Percentiles rank a stretch among this genome's conserved stretches.
phyloP scores from a whole-genome alignment of 768 basidiomycete species.

The Termitomyces sp. region DNA sequence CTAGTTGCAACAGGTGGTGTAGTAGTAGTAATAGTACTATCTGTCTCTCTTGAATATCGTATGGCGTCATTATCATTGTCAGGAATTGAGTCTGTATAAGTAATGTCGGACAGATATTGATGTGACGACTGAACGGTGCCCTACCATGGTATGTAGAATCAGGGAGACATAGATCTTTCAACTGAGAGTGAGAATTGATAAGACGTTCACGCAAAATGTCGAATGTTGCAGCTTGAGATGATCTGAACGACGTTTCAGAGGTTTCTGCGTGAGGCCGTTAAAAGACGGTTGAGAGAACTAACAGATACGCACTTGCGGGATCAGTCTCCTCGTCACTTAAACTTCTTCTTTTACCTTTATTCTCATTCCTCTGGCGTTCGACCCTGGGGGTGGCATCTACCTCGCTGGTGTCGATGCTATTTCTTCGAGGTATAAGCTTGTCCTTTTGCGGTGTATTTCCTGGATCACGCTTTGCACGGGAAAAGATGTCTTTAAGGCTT shows the following conservation, averaged over 20 bases:
- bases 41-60: constrained; percentile 31
- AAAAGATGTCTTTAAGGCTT: constrained; percentile 61
- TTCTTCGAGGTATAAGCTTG: constrained; percentile 37
- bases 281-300: constrained; percentile 5
- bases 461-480: constrained; percentile 58
- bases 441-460: constrained; percentile 60
- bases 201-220: constrained; percentile 45
- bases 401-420: constrained; percentile 57
- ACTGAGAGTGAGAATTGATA: constrained; percentile 27
- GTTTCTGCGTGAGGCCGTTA: constrained; percentile 13
- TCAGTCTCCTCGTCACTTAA: constrained; percentile 66
- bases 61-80: constrained; percentile 32
- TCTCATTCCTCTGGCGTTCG: constrained; percentile 32
- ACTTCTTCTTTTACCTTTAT: constrained; percentile 51
- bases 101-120: not conserved
- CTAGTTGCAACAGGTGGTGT: constrained; percentile 48
- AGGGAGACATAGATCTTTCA: constrained; percentile 29
- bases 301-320: constrained; percentile 37
- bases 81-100: constrained; percentile 2
- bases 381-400: constrained; percentile 50
- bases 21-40: constrained; percentile 31
- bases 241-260: constrained; percentile 31
- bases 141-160: constrained; percentile 30
- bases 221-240: constrained; percentile 41
- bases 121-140: constrained; percentile 9